phyloP scores from a whole-genome alignment of 345 rosid genomes.

The Tarenaya hassleriana region DNA sequence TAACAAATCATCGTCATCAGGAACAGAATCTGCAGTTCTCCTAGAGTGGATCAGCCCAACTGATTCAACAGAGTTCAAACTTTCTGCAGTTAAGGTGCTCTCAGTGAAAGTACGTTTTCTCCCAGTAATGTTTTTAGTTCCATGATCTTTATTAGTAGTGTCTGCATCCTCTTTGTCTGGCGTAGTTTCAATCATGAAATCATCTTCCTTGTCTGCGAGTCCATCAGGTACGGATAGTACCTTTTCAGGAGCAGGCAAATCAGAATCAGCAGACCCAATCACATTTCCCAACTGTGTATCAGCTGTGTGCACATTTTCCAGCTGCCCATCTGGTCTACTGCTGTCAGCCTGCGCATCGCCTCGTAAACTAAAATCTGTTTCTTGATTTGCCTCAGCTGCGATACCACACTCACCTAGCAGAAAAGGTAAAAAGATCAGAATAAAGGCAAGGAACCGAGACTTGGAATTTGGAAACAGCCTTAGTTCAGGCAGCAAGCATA shows the following conservation, averaged over 20 bases:
- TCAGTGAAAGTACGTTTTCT: slow-evolving; percentile 71
- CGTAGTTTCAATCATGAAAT: slow-evolving; percentile 49
- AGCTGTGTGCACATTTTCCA: slow-evolving; percentile 26
- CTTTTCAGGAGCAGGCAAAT: slow-evolving; percentile 70
- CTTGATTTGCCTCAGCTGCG: slow-evolving; percentile 34
- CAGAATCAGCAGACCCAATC: slow-evolving; percentile 32
- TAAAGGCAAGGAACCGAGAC: slow-evolving; percentile 18
- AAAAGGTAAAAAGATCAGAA: slow-evolving; percentile 13
- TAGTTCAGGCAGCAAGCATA: slow-evolving; percentile 4
- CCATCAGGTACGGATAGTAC: slow-evolving; percentile 54
- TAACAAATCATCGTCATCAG: slow-evolving; percentile 88
- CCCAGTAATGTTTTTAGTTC: slow-evolving; percentile 45
- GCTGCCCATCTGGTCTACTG: slow-evolving; percentile 33
- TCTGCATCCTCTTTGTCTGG: slow-evolving; percentile 47
- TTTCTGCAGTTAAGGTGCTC: slow-evolving; percentile 58
- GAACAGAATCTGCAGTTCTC: slow-evolving; percentile 60
- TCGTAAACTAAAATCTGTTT: slow-evolving; percentile 31
- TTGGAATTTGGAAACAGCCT: slow-evolving; percentile 12
- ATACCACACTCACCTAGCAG: slow-evolving; percentile 20
- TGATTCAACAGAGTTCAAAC: slow-evolving; percentile 62
- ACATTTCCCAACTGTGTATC: slow-evolving; percentile 35
- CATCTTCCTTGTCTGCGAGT: slow-evolving; percentile 38
- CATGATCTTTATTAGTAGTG: slow-evolving; percentile 36
- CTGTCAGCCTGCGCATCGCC: slow-evolving; percentile 33
- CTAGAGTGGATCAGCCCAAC: slow-evolving; percentile 48